Conservation (phyloP, 257 asterid species). For the Nicotiana paniculata region DNA sequence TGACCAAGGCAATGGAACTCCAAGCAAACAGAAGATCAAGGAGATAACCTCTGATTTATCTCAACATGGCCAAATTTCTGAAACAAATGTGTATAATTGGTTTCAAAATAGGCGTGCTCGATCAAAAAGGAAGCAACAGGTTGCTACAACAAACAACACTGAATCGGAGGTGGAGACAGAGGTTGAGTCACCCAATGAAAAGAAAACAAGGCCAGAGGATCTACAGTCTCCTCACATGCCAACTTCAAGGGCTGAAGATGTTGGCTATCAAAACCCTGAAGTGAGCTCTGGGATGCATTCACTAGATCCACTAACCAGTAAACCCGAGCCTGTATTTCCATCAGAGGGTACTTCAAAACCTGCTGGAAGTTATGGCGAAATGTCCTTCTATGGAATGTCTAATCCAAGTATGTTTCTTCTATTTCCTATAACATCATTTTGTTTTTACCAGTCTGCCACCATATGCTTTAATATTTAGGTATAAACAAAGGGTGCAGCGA, state of each 20-base stretch:
- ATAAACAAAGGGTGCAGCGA: neutral
- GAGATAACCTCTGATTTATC: constrained; percentile 82
- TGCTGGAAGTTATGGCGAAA: constrained; percentile 50
- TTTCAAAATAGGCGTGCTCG: constrained; percentile 98
- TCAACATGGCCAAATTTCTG: constrained; percentile 96
- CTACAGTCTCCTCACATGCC: constrained; percentile 42
- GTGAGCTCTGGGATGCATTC: constrained; percentile 39
- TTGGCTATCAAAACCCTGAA: constrained; percentile 54
- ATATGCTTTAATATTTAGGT: neutral
- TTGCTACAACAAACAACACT: constrained; percentile 41
- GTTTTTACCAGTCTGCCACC: neutral
- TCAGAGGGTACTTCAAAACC: constrained; percentile 60
- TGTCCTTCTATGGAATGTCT: constrained; percentile 61
- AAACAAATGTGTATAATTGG: constrained; percentile 97
- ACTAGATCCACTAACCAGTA: constrained; percentile 42
- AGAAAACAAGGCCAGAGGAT: constrained; percentile 77
- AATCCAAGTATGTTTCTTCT: constrained; percentile 44
- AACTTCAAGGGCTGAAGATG: constrained; percentile 48
- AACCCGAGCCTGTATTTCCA: constrained; percentile 61
- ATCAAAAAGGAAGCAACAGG: constrained; percentile 88
- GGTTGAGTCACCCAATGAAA: constrained; percentile 85
- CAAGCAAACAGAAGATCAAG: constrained; percentile 92
- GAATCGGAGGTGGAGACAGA: constrained; percentile 94
- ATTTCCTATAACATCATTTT: neutral
- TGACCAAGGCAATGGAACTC: constrained; percentile 93